Conservation (phyloP, 495 filamentous ascomycete species). For the Neurospora sp. region DNA sequence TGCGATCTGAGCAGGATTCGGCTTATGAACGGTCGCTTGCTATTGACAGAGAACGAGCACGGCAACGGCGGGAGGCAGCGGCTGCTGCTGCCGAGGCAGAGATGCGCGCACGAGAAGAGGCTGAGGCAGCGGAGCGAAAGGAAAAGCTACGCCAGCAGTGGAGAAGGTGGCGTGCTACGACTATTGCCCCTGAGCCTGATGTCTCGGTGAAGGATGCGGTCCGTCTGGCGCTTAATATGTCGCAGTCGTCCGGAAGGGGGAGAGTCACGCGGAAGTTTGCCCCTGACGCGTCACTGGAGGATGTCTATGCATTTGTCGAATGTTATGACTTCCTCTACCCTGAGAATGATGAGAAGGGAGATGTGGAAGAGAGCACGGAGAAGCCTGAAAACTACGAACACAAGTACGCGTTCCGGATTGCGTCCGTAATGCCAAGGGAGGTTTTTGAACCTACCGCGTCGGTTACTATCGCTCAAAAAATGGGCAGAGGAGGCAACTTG, state of each 20-base stretch:
- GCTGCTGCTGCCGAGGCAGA: conserved; percentile 53
- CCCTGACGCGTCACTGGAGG: conserved; percentile 58
- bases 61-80: conserved; percentile 63
- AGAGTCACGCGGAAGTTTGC: conserved; percentile 67
- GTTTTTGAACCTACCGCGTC: conserved; percentile 59
- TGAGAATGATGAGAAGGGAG: conserved; percentile 20
- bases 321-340: conserved; percentile 60
- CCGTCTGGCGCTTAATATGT: conserved; percentile 74
- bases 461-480: conserved; percentile 54
- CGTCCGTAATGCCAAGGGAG: conserved; percentile 70
- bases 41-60: conserved; percentile 71
- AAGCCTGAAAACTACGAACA: conserved; percentile 65
- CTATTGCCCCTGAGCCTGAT: conserved; percentile 57
- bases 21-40: conserved; percentile 90
- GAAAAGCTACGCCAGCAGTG: conserved; percentile 56
- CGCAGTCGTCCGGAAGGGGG: conserved; percentile 46
- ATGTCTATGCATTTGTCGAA: conserved; percentile 93
- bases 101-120: conserved; percentile 44
- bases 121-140: conserved; percentile 50
- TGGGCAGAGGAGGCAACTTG: conserved; percentile 79
- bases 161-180: conserved; percentile 68
- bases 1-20: conserved; percentile 76
- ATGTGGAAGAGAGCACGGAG: conserved; percentile 6
- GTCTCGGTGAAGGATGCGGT: conserved; percentile 55
- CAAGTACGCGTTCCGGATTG: conserved; percentile 69